Percentiles rank a stretch among this genome's conserved stretches.
Conservation (phyloP, 2,329 filamentous ascomycete genomes). For the Bipolaris sorokiniana region DNA sequence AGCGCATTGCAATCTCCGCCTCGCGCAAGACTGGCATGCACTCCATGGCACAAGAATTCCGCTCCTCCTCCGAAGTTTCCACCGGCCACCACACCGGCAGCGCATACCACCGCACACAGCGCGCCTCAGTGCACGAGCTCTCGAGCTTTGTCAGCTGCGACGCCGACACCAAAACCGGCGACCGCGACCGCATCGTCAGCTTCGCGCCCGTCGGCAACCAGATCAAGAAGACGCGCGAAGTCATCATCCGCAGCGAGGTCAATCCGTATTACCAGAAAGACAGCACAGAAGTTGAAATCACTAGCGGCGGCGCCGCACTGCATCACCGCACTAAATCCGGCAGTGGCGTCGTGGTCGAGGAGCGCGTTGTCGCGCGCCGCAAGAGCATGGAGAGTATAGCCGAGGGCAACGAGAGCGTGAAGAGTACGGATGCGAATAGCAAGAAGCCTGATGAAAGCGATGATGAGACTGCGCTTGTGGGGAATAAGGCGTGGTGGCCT, state of each 20-base stretch:
- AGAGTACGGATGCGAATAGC: conserved; percentile 24
- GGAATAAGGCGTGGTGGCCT: conserved; percentile 12
- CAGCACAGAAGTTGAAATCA: conserved; percentile 19
- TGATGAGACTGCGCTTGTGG: conserved; percentile 33
- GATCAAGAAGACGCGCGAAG: conserved; percentile 42
- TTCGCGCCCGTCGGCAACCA: conserved; percentile 36
- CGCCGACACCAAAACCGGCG: conserved; percentile 17
- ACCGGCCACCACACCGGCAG: conserved; percentile 14
- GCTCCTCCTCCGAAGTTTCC: conserved; percentile 33
- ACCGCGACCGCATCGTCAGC: conserved; percentile 20
- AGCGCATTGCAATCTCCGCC: conserved; percentile 44
- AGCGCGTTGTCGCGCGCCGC: conserved; percentile 13
- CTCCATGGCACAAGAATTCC: conserved; percentile 39
- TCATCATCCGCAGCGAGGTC: conserved; percentile 32
- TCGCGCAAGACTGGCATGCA: conserved; percentile 37
- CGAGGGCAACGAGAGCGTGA: conserved; percentile 33
- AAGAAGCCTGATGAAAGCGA: conserved; percentile 30
- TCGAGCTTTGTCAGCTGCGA: conserved; percentile 29
- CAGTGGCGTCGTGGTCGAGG: conserved; percentile 13
- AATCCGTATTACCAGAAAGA: conserved; percentile 25
- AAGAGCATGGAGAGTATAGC: conserved; percentile 34
- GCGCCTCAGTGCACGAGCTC: conserved; percentile 35
- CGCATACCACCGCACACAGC: conserved; percentile 10
- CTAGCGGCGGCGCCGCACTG: conserved; percentile 3
- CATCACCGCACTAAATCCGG: conserved; percentile 12